phyloP scores from a whole-genome alignment of 805 yeast genomes.

The Spathaspora arborariae region DNA sequence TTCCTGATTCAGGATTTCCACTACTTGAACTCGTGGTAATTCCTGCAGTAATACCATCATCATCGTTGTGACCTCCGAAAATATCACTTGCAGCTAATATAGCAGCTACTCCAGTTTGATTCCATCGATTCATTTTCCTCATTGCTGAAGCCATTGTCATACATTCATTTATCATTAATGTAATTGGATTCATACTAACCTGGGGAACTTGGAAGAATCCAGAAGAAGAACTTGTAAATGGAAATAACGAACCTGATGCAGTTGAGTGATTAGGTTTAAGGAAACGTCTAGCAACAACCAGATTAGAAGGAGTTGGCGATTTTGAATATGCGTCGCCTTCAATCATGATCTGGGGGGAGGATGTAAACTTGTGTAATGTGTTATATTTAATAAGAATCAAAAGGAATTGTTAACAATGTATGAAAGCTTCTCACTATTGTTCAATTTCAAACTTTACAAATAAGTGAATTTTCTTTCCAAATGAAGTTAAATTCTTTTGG shows the following conservation, averaged over 20 bases:
- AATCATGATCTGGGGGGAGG: constrained; percentile 35
- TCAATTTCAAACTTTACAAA: too few species aligned
- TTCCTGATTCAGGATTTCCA: constrained; percentile 4
- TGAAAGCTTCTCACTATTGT: too few species aligned
- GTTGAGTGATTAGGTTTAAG: background rate
- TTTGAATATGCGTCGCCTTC: constrained; percentile 66
- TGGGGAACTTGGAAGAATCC: background rate
- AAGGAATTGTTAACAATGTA: too few species aligned
- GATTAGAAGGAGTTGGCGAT: constrained; percentile 56
- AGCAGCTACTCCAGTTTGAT: constrained; percentile 80
- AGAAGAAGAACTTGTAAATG: background rate
- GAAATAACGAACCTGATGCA: background rate
- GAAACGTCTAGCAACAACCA: background rate
- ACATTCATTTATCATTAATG: constrained; percentile 85
- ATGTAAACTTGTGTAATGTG: background rate
- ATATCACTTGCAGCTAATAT: constrained; percentile 65
- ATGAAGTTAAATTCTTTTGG: too few species aligned
- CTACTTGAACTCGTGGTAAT: too few species aligned
- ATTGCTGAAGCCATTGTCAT: constrained; percentile 81
- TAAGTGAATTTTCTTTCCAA: too few species aligned
- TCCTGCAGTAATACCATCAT: constrained; percentile 25
- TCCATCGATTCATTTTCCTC: constrained; percentile 67
- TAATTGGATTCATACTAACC: constrained; percentile 63
- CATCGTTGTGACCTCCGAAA: constrained; percentile 39
- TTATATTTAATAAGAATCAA: background rate